Base-by-base conservation (phyloP, 1,284 basidiomycete species). In the Ustilago loliicola region DNA sequence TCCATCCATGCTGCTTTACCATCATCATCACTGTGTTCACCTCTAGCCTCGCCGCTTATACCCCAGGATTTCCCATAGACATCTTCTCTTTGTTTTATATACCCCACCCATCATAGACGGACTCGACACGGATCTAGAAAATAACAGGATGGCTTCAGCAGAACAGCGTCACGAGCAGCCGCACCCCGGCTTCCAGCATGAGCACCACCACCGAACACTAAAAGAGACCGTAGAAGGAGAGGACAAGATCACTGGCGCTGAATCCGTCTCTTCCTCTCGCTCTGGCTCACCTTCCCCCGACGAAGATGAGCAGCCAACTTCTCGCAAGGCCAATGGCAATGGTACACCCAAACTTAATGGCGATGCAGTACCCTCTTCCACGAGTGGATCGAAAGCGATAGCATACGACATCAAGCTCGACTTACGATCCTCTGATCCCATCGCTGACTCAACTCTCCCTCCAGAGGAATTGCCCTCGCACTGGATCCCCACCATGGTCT, bases 401-500 rank as follows among this genome's bases (percentile, higher is more conserved):
- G 61, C 66, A 0, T 77, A 73, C 52, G 32, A 57, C 15, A 70
- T 77, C 57, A 42, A 42, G 15, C 67, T 77, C 21, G 27, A 52
- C 1, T 61, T 60, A 19, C 63, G 67, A 1, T 69, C 64, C 3
- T 10, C 64, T 0, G 75, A 77, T 29, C 75, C 75, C 0, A 27
- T 71, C n/a, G 54, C 53, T 1, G 75, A 73, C 52, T 60, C 61
- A 1, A 64, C 23, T 3, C 56, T 70, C 2, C 36, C 59, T 15
- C 57, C 60, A 19, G 58, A 66, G 0, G 57, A 67, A n/a, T 51
- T 77, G 15, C 75, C 75, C 0, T 42, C 63, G 0, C 75, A 77
- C 25, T 77, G 75, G 75, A 66, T 69, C 8, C 75, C 75, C 2
- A 73, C 66, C 0, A 19, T 67, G 2, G 15, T 64, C 5, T 73